These are phyloP conservation scores for Quercus mongolica DNA, from an alignment of 306 rosid genomes.

Conservation along the genomic window DNA sequence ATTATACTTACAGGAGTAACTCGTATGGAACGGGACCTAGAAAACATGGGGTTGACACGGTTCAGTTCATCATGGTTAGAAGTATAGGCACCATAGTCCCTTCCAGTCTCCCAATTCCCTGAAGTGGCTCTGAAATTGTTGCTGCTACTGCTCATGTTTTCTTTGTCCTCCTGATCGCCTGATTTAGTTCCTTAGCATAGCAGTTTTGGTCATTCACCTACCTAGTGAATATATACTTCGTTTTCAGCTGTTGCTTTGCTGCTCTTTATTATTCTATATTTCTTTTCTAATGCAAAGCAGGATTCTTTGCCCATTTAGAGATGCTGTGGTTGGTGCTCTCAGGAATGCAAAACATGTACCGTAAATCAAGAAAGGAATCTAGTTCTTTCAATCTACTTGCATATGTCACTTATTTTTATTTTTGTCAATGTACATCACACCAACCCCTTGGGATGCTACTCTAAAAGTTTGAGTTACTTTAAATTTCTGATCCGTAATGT, in stretches of 20 bases:
- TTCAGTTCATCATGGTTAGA: constrained; percentile 23
- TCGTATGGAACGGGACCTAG: constrained; percentile 31
- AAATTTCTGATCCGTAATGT: too few species aligned
- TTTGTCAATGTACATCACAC: too few species aligned
- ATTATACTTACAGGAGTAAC: constrained; percentile 34
- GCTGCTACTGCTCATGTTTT: constrained; percentile 43
- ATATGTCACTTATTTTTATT: not conserved
- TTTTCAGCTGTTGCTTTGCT: not conserved
- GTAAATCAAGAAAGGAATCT: constrained; percentile 20
- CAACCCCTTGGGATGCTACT: too few species aligned
- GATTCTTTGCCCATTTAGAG: constrained; percentile 37
- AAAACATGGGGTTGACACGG: constrained; percentile 28
- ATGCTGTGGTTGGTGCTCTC: constrained; percentile 9
- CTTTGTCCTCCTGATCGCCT: constrained; percentile 15
- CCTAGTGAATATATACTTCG: constrained; percentile 16
- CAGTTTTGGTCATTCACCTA: constrained; percentile 4
- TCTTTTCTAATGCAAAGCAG: constrained; percentile 23
- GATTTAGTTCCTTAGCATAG: constrained; percentile 16
- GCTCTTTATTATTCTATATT: not conserved
- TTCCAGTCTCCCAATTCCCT: constrained; percentile 16
- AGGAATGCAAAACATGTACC: not conserved
- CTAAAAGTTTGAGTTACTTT: too few species aligned
- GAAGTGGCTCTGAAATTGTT: constrained; percentile 28
- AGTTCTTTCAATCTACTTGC: constrained; percentile 23
- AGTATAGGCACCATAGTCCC: constrained; percentile 32